Evolutionary conservation across 139 green algal genomes (phyloP).

Genomic region (Ulvella scutata): DNA sequence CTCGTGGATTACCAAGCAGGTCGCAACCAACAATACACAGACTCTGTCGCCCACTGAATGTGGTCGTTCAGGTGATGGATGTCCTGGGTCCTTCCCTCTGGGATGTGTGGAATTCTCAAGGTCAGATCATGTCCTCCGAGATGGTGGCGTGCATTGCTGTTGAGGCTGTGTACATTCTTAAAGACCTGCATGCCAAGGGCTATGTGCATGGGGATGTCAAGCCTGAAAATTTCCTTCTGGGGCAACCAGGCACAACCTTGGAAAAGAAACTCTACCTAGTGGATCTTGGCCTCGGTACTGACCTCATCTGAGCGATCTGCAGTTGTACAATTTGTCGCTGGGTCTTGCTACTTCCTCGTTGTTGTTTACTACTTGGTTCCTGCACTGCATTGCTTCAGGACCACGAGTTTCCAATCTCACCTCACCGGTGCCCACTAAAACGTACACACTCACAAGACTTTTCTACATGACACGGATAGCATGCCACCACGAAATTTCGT

Average conservation of each 20-base stretch:
- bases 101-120: constrained; percentile 93
- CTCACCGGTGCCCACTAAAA: no score
- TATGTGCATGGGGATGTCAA: constrained; percentile 99
- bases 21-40: no score
- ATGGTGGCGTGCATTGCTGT: constrained; percentile 98
- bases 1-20: no score
- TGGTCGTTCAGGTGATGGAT: constrained; percentile 88
- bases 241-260: constrained; percentile 52
- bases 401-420: no score
- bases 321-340: no score
- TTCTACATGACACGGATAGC: no score
- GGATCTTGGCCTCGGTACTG: constrained; percentile 80
- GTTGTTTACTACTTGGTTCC: no score
- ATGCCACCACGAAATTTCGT: no score
- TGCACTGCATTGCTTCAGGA: no score
- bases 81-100: constrained; percentile 92
- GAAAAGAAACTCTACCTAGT: constrained; percentile 95
- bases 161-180: constrained; percentile 90
- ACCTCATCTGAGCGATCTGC: no score
- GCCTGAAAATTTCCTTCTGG: constrained; percentile 97
- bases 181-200: constrained; percentile 88
- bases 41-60: not conserved
- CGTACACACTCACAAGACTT: no score
- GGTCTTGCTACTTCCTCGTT: no score
- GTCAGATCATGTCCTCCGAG: constrained; percentile 90